Conservation (phyloP, 176 grass and related monocot species). For the Aegilops tauschii region DNA sequence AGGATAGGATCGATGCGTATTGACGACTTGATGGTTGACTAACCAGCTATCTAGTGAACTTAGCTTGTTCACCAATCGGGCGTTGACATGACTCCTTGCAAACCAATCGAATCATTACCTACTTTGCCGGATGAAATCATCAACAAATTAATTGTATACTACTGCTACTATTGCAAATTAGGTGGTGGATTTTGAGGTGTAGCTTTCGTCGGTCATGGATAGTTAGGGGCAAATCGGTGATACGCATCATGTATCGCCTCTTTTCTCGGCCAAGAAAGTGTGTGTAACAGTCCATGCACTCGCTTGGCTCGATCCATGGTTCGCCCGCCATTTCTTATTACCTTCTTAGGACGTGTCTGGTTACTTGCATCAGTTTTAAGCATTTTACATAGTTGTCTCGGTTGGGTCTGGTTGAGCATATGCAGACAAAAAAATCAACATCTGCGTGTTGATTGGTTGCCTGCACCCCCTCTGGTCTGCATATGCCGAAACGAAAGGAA, state of each 20-base stretch:
- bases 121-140: neutral
- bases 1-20: neutral
- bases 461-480: no score
- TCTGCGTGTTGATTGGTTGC: no score
- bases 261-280: neutral
- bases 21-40: neutral
- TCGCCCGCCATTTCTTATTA: neutral
- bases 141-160: neutral
- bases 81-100: neutral
- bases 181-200: neutral
- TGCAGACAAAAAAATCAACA: no score
- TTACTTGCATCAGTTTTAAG: no score
- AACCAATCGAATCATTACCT: neutral
- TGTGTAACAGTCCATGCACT: neutral
- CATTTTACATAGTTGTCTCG: no score
- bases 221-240: neutral
- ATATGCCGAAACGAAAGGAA: no score
- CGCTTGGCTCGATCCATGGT: neutral
- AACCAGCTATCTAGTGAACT: neutral
- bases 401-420: no score
- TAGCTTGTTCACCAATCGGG: neutral
- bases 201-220: neutral
- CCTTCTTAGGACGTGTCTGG: neutral
- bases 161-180: neutral
- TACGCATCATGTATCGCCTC: neutral